A percentile compares a stretch with the other conserved stretches of the same genome.
phyloP scores from a whole-genome alignment of 2,329 filamentous ascomycete species.

The Nothopassalora personata region DNA sequence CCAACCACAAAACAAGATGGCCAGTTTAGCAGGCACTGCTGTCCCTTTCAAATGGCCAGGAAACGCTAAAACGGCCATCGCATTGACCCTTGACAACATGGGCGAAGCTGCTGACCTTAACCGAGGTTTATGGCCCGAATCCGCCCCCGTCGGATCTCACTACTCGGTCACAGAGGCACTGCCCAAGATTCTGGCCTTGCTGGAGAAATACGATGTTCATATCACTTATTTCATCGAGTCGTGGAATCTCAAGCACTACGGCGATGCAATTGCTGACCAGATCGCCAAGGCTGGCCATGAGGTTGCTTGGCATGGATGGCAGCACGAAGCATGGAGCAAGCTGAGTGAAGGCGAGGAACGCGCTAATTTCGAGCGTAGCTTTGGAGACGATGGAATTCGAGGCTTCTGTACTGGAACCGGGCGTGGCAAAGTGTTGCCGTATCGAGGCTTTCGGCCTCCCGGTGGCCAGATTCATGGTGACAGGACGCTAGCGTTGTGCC shows the following conservation, averaged over 20 bases:
- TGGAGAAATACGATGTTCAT: constrained; percentile 25
- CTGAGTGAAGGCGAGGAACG: constrained; percentile 20
- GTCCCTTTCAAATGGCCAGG: constrained; percentile 25
- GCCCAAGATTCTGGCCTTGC: constrained; percentile 26
- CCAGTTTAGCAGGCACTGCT: neutral
- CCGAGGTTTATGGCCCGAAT: constrained; percentile 25
- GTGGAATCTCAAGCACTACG: constrained; percentile 30
- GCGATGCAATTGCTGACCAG: constrained; percentile 16
- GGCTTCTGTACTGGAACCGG: constrained; percentile 16
- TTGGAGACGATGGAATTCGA: constrained; percentile 21
- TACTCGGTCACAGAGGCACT: constrained; percentile 27
- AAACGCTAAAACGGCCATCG: constrained; percentile 25
- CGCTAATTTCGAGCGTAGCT: constrained; percentile 27
- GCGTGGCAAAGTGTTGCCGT: constrained; percentile 14
- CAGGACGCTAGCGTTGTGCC: constrained; percentile 28
- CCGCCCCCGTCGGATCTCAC: constrained; percentile 27
- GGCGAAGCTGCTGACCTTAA: constrained; percentile 34
- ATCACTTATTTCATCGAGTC: constrained; percentile 33
- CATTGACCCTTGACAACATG: constrained; percentile 33
- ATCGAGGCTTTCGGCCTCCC: constrained; percentile 31
- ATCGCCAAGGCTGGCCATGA: constrained; percentile 28
- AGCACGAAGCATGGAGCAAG: constrained; percentile 32
- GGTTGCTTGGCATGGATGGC: constrained; percentile 32
- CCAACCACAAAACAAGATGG: neutral
- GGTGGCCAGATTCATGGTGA: constrained; percentile 30